phyloP scores from a whole-genome alignment of 805 yeast species.

The Candida ovalis region DNA sequence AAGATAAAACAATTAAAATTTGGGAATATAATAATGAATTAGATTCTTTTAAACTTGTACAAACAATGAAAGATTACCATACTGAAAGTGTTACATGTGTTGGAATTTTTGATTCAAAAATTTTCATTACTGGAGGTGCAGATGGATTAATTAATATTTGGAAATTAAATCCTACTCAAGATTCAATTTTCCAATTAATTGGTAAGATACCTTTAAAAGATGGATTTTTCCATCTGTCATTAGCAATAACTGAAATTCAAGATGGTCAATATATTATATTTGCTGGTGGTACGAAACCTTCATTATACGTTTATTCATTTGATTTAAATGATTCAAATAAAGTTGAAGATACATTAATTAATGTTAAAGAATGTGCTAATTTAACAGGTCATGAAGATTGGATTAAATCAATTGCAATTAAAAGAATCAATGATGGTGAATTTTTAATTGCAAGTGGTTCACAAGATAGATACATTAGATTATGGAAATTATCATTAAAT shows the following conservation, averaged over 20 bases:
- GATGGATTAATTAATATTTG: conserved; percentile 56
- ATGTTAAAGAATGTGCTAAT: conserved; percentile 42
- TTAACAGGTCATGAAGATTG: conserved; percentile 95
- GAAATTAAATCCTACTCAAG: conserved; percentile 29
- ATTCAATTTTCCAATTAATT: conserved; percentile 22
- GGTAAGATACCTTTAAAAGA: conserved; percentile 34
- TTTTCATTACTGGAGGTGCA: conserved; percentile 61
- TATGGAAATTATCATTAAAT: conserved; percentile 73
- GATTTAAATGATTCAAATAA: conserved; percentile 12
- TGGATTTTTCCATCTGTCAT: conserved; percentile 48
- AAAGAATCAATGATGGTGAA: conserved; percentile 45
- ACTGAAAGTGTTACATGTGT: conserved; percentile 52
- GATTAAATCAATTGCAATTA: conserved; percentile 73
- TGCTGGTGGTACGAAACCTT: conserved; percentile 66
- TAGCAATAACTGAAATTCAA: conserved; percentile 32
- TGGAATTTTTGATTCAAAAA: conserved; percentile 31
- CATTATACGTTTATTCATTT: conserved; percentile 53
- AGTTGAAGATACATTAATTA: conserved; percentile 7
- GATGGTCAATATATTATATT: conserved; percentile 46
- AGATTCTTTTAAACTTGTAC: conserved; percentile 29
- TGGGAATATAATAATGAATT: conserved; percentile 42
- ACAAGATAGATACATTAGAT: conserved; percentile 85
- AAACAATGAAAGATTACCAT: conserved; percentile 36
- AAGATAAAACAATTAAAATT: conserved; percentile 57
- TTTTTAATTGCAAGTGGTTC: conserved; percentile 82